Conservation (phyloP, 2,329 filamentous ascomycete species). For the Coccinonectria pachysandricola region DNA sequence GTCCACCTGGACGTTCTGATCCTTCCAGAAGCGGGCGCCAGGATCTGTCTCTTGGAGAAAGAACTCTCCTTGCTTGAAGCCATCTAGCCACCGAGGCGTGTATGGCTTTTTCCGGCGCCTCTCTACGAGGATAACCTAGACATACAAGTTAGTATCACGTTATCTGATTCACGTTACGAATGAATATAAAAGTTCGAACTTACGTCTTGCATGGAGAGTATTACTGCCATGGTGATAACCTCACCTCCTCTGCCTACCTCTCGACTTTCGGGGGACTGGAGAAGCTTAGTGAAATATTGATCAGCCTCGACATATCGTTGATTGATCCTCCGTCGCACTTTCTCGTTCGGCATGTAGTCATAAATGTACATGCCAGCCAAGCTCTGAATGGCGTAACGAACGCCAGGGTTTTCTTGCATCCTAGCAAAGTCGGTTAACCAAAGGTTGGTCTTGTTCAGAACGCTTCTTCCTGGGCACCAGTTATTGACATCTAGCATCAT, state of each 20-base stretch:
- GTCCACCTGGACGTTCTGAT: slow-evolving; percentile 23
- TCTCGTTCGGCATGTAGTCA: slow-evolving; percentile 26
- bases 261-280: slow-evolving; percentile 14
- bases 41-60: slow-evolving; percentile 26
- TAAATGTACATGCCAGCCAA: slow-evolving; percentile 31
- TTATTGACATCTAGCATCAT: slow-evolving; percentile 24
- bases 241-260: slow-evolving; percentile 19
- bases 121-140: slow-evolving; percentile 27
- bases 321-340: slow-evolving; percentile 24
- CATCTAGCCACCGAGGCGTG: slow-evolving; percentile 28
- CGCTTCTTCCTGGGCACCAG: slow-evolving; percentile 31
- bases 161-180: slow-evolving; percentile 1
- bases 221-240: slow-evolving; percentile 26
- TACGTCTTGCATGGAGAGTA: slow-evolving; percentile 31
- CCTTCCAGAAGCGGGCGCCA: slow-evolving; percentile 26
- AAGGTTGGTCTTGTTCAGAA: slow-evolving; percentile 27
- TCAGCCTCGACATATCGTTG: slow-evolving; percentile 22
- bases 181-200: slow-evolving; percentile 7
- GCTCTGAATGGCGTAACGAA: slow-evolving; percentile 29
- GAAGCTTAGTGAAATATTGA: slow-evolving; percentile 19
- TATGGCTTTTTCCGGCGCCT: slow-evolving; percentile 23
- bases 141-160: not conserved
- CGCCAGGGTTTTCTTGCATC: slow-evolving; percentile 26
- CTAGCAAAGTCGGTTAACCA: slow-evolving; percentile 30
- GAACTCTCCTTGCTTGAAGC: slow-evolving; percentile 25